Base-by-base conservation (phyloP, 495 filamentous ascomycete genomes). In the Clavariopsis aquatica region DNA sequence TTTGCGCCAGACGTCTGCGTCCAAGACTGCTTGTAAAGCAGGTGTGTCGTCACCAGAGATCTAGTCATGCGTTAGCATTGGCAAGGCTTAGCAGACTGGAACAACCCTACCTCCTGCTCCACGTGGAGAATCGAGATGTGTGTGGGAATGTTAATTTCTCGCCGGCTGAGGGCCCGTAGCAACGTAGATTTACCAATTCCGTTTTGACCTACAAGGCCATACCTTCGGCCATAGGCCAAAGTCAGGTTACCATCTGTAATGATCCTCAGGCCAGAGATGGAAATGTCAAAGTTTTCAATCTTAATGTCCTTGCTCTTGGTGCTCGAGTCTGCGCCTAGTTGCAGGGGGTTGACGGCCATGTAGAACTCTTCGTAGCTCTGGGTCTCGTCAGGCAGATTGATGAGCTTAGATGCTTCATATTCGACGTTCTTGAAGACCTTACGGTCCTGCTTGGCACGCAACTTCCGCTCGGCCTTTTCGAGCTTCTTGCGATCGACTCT, bases 101-200 rank as follows among this genome's bases (percentile, higher is more conserved):
- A 12, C 55, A 43, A 7, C 64, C 78, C 64, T 79, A 94, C 91
- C 80, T 99, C 94, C 83, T 99, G 94, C 74, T 97, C 95, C 52
- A 99, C 94, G 81, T 98, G 94, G 17, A 99, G 81, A 82, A 99
- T 99, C 17, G 94, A 96, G 55, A 99, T 98, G 71, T 99, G 95
- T 0, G 87, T 93, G 17, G 94, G 94, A 74, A 99, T 89, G 10
- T 94, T 83, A 51, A 99, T 81, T 73, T 99, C 94, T 89, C 94
- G 85, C 67, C 92, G 86, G 67, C 93, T 96, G 62, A 99, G 78
- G 9, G 95, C 94, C 51, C 93, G 82, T 52, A 99, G 83, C 54
- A 99, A 80, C 15, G 94, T 99, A 78, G 88, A 92, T 84, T 99
- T 99, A 82, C 94, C 94, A 60, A 99, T 93, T 92, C 94, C 94